These are phyloP conservation scores for Gnomoniopsis sp. DNA, from an alignment of 2,329 filamentous ascomycete genomes.

Conservation along the genomic window DNA sequence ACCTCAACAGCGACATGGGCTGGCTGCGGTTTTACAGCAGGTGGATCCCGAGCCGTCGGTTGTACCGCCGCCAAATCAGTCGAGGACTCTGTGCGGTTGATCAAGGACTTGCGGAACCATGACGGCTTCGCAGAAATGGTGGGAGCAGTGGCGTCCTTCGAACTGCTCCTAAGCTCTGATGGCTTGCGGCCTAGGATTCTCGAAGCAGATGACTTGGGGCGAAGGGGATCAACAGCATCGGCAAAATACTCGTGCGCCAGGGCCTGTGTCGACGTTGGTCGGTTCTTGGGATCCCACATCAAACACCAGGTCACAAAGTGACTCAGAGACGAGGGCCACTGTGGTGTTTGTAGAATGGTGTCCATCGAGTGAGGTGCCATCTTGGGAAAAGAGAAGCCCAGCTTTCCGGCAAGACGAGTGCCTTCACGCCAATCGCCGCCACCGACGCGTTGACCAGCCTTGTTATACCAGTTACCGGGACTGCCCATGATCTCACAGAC, in stretches of 20 bases:
- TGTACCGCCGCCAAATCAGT: slow-evolving; percentile 55
- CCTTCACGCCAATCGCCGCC: slow-evolving; percentile 98
- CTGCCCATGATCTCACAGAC: slow-evolving; percentile 99
- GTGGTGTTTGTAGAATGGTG: slow-evolving; percentile 82
- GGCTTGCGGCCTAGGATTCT: slow-evolving; percentile 85
- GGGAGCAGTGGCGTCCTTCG: slow-evolving; percentile 58
- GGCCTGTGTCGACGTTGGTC: slow-evolving; percentile 92
- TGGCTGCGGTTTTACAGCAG: slow-evolving; percentile 42
- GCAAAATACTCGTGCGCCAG: slow-evolving; percentile 91
- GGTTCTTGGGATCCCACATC: slow-evolving; percentile 94
- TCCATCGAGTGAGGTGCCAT: slow-evolving; percentile 98
- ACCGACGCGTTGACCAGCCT: slow-evolving; percentile 78
- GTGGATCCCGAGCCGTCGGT: slow-evolving; percentile 43
- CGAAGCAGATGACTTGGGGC: slow-evolving; percentile 87
- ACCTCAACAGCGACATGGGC: slow-evolving; percentile 44
- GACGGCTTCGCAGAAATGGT: slow-evolving; percentile 78
- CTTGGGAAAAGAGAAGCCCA: slow-evolving; percentile 98
- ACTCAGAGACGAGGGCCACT: slow-evolving; percentile 85
- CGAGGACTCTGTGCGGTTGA: slow-evolving; percentile 67
- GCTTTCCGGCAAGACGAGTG: slow-evolving; percentile 85
- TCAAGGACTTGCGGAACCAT: slow-evolving; percentile 95
- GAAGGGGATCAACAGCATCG: slow-evolving; percentile 86
- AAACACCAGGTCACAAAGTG: slow-evolving; percentile 98
- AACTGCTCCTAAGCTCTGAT: slow-evolving; percentile 71
- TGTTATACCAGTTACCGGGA: slow-evolving; percentile 97